Evolutionary conservation across 2,329 filamentous ascomycete genomes (phyloP).

Genomic region (Microcyclospora tardicrescens): DNA sequence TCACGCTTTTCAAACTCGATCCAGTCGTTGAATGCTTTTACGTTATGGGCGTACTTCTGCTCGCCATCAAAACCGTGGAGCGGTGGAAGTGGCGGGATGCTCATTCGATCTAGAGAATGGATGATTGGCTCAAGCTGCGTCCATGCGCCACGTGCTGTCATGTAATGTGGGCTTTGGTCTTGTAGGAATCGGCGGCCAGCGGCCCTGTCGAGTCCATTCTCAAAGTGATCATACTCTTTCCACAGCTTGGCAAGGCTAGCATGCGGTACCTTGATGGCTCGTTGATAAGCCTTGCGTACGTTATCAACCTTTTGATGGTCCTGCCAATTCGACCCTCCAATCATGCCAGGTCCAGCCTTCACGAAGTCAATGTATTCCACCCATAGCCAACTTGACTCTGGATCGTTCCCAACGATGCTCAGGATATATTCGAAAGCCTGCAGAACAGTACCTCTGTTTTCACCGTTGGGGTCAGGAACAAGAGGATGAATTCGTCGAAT

Average conservation of each 20-base stretch:
- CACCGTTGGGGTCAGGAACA: conserved; percentile 61
- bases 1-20: conserved; percentile 89
- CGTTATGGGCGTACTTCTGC: conserved; percentile 69
- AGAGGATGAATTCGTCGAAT: conserved; percentile 84
- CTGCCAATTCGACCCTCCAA: conserved; percentile 80
- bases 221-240: conserved; percentile 97
- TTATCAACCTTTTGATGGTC: conserved; percentile 97
- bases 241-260: conserved; percentile 71
- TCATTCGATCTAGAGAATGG: conserved; percentile 60
- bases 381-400: conserved; percentile 82
- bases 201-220: conserved; percentile 84
- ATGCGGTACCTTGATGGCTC: conserved; percentile 76
- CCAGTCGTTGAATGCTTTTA: conserved; percentile 86
- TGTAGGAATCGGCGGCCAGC: conserved; percentile 90
- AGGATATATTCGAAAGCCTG: conserved; percentile 89
- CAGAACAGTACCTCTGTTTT: conserved; percentile 65
- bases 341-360: conserved; percentile 65
- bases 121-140: conserved; percentile 85
- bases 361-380: conserved; percentile 90
- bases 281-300: conserved; percentile 82
- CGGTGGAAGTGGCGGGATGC: conserved; percentile 69
- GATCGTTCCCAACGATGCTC: conserved; percentile 77
- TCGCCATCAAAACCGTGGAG: conserved; percentile 77
- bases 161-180: conserved; percentile 83
- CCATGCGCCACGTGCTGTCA: conserved; percentile 86